Percentiles rank a stretch among this genome's conserved stretches.
These are phyloP conservation scores for Hanseniaspora uvarum DNA, from an alignment of 1,139 yeast genomes.

Conservation along the genomic window DNA sequence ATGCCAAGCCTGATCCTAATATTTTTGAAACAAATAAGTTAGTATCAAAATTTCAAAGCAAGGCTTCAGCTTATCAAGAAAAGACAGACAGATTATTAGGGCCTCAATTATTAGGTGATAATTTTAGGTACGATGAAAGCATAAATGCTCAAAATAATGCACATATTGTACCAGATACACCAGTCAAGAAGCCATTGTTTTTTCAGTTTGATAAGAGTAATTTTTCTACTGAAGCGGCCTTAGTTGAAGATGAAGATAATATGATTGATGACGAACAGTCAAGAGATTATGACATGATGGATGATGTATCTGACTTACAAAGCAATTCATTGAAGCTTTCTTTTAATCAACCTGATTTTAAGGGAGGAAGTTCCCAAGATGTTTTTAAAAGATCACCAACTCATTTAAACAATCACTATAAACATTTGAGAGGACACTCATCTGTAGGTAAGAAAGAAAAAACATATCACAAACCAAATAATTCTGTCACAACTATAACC, in stretches of 20 bases:
- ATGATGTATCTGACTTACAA: not conserved
- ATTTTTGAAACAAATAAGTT: constrained; percentile 28
- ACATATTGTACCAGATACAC: constrained; percentile 29
- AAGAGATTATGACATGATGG: not conserved
- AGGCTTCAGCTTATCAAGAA: not conserved
- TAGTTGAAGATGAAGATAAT: not conserved
- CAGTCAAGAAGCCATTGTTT: constrained; percentile 19
- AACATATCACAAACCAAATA: constrained; percentile 9
- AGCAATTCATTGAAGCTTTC: constrained; percentile 7
- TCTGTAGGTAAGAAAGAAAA: not conserved
- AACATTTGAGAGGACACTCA: not conserved
- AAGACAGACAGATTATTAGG: not conserved
- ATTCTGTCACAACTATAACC: constrained; percentile 14
- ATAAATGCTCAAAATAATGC: not conserved
- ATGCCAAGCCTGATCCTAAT: constrained; percentile 26
- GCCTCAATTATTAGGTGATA: not conserved
- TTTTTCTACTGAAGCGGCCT: not conserved
- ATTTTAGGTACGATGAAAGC: not conserved
- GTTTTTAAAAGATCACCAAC: constrained; percentile 14
- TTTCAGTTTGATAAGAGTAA: not conserved
- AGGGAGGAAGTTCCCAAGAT: not conserved
- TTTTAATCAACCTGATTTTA: constrained; percentile 2
- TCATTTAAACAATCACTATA: not conserved
- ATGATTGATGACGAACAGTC: not conserved
- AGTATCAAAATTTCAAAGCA: constrained; percentile 25